These are phyloP conservation scores for Hexamita inflata DNA, from an alignment of 208 protist genomes.

Conservation along the genomic window DNA sequence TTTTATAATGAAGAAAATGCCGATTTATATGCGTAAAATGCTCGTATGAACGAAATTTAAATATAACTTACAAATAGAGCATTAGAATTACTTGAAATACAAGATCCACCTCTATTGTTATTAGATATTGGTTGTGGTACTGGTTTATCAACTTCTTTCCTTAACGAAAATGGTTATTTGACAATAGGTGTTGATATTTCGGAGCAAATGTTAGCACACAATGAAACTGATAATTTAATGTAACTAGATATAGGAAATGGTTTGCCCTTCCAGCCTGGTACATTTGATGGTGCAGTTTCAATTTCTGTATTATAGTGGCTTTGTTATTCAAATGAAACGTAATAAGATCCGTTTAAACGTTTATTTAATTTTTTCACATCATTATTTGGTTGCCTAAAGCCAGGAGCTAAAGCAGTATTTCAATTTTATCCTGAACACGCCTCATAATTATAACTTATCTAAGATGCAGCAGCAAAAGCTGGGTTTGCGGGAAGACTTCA, in stretches of 20 bases:
- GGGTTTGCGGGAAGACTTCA: slow-evolving; percentile 90
- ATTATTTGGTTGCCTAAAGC: slow-evolving; percentile 75
- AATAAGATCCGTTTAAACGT: slow-evolving; percentile 71
- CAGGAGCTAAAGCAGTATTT: slow-evolving; percentile 71
- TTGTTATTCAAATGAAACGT: slow-evolving; percentile 78
- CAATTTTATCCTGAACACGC: slow-evolving; percentile 86
- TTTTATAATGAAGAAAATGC: slow-evolving; percentile 82
- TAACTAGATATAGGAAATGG: slow-evolving; percentile 58
- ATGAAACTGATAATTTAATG: slow-evolving; percentile 41
- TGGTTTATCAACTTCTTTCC: slow-evolving; percentile 78
- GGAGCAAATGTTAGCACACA: background rate
- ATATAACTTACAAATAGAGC: slow-evolving; percentile 81
- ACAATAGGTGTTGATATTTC: slow-evolving; percentile 59
- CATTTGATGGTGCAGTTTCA: slow-evolving; percentile 85
- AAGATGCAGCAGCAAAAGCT: slow-evolving; percentile 72
- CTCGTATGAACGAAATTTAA: slow-evolving; percentile 83
- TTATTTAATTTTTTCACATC: slow-evolving; percentile 79
- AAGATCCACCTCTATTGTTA: slow-evolving; percentile 57
- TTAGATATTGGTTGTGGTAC: slow-evolving; percentile 95
- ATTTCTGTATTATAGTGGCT: slow-evolving; percentile 96
- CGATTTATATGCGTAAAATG: slow-evolving; percentile 67
- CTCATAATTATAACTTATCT: slow-evolving; percentile 84
- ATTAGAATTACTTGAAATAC: slow-evolving; percentile 79
- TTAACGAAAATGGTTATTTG: slow-evolving; percentile 70
- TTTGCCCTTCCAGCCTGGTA: slow-evolving; percentile 75